phyloP scores from a whole-genome alignment of 129 eudicot species.

The Solidago caesia region DNA sequence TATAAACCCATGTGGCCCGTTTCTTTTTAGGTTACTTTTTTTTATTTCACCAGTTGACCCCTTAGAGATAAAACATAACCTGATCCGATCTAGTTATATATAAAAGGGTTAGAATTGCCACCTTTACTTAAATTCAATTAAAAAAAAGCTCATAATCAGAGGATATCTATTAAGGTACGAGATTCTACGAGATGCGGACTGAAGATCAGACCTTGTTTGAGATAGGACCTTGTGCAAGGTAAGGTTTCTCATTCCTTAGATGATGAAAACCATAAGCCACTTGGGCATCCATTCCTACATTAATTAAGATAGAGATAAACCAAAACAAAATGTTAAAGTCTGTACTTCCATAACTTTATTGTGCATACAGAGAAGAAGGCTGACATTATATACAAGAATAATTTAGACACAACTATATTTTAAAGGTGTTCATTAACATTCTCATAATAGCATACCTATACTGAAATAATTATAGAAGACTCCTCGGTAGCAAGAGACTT shows the following conservation, averaged over 20 bases:
- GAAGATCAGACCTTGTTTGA: slow-evolving; percentile 71
- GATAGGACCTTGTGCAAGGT: slow-evolving; percentile 94
- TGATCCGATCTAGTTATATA: neutral
- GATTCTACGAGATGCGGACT: neutral
- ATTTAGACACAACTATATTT: neutral
- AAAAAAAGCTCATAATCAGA: neutral
- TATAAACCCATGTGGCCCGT: neutral
- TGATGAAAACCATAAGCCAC: slow-evolving; percentile 95
- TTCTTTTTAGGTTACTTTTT: neutral
- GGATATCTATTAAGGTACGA: neutral
- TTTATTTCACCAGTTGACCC: neutral
- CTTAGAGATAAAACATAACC: neutral
- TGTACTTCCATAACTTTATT: neutral
- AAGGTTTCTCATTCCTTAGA: slow-evolving; percentile 80
- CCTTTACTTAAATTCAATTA: neutral
- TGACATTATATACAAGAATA: neutral
- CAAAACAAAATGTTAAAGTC: neutral
- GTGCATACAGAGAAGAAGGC: neutral
- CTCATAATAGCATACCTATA: slow-evolving; percentile 54
- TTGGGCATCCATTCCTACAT: slow-evolving; percentile 97
- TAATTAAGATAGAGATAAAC: neutral
- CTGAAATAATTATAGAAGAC: slow-evolving; percentile 93
- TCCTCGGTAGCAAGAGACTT: slow-evolving; percentile 72
- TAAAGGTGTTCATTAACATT: neutral
- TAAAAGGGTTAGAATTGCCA: neutral